These are phyloP conservation scores for Protea cynaroides DNA, from an alignment of 164 flowering plant species.

Conservation along the genomic window DNA sequence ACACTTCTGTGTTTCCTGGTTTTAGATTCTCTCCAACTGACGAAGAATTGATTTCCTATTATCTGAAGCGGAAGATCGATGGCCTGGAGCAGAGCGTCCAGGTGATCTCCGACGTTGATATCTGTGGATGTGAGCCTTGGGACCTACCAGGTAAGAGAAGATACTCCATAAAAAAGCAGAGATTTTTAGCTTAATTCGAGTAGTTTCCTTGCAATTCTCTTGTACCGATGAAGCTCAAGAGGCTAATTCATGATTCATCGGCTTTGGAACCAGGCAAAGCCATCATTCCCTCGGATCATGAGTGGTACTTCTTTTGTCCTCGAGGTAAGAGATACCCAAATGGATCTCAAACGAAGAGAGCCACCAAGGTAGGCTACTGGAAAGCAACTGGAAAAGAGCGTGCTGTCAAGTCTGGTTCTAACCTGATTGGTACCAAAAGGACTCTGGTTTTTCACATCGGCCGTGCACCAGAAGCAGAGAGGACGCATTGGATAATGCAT, in stretches of 20 bases:
- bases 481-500: constrained; percentile 90
- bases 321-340: constrained; percentile 77
- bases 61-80: constrained; percentile 48
- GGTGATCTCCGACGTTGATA: constrained; percentile 54
- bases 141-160: constrained; percentile 57
- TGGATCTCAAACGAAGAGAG: constrained; percentile 72
- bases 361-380: constrained; percentile 73
- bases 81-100: constrained; percentile 43
- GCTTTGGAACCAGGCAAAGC: constrained; percentile 45
- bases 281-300: constrained; percentile 55
- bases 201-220: background rate
- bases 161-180: too few species aligned
- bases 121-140: constrained; percentile 65
- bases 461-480: constrained; percentile 79
- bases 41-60: constrained; percentile 52
- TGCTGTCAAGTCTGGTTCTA: constrained; percentile 47
- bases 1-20: constrained; percentile 53
- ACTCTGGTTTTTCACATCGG: constrained; percentile 79
- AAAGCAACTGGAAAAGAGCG: constrained; percentile 87
- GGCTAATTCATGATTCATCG: constrained; percentile 12
- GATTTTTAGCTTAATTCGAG: background rate
- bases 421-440: constrained; percentile 68
- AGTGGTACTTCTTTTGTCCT: constrained; percentile 84
- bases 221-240: background rate
- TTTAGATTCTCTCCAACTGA: constrained; percentile 72